Evolutionary conservation across 805 yeast genomes (phyloP), one percentile per base, ranked within the genome.

Genomic region (Blastobotrys americana): DNA sequence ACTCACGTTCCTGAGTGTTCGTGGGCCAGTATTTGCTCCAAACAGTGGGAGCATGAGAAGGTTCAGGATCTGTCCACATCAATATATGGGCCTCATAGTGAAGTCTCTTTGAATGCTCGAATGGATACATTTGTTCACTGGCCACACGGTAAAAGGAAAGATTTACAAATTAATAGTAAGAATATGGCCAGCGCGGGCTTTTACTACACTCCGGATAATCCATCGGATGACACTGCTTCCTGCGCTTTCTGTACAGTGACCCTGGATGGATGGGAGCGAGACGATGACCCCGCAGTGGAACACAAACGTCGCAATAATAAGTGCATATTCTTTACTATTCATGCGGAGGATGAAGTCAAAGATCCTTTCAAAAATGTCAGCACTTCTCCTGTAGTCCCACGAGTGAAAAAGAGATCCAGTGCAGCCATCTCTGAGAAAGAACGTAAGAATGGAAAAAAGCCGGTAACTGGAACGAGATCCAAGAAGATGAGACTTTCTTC

Each of bases 211-310:
- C 83, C 86, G 1, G 50, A 58, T 21, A 63, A 67, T 2, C 55
- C 57, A n/a, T 67, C 66, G 31, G 78, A 73, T 42, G 83, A 80
- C 57, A 69, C 74, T 21, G 77, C 78, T 1, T 66, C 75, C 2
- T 84, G 95, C 58, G 67, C 75, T 51, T 77, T 76, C 55, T 84
- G 95, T 60, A 76, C 74, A 8, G 64, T 73, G 16, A 72, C 81
- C 0, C 63, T 76, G 13, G 83, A 82, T 43, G 88, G 87, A 2
- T 84, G 94, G 94, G 84, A 75, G 46, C 57, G 62, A 1, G 70
- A 66, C 2, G 93, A 85, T 60, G 77, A 74, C 46, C 90, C 89
- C 0, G 47, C 71, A 5, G 66, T 52, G 13, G 87, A 79, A 51
- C 93, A 84, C 56, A 49, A 55, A n/a, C 60, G 64, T 43, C 57